Evolutionary conservation across 2,329 filamentous ascomycete species (phyloP).

Genomic region (Ascochyta viciae-villosae): DNA sequence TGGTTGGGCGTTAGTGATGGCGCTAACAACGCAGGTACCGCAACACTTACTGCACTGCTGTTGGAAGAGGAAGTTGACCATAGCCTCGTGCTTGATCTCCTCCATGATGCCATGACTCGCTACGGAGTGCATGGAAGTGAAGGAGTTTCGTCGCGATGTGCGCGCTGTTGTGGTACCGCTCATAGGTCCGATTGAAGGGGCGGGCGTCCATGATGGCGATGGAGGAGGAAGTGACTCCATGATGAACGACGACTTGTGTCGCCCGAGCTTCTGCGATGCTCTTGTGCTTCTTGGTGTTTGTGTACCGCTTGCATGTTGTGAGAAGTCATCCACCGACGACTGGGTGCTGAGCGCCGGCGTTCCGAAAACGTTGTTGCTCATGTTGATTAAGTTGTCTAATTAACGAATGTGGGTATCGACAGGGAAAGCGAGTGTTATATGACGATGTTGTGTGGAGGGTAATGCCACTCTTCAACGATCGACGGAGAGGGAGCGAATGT

Average conservation of each 20-base stretch:
- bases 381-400: neutral
- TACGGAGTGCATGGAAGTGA: conserved; percentile 20
- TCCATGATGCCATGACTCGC: conserved; percentile 50
- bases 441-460: conserved; percentile 1
- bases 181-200: conserved; percentile 14
- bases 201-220: conserved; percentile 19
- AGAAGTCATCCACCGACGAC: conserved; percentile 14
- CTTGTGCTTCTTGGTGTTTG: conserved; percentile 14
- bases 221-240: conserved; percentile 23
- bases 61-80: conserved; percentile 84
- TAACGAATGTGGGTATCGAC: conserved; percentile 2
- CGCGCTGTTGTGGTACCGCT: conserved; percentile 19
- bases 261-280: conserved; percentile 15
- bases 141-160: conserved; percentile 30
- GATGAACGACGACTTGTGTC: conserved; percentile 23
- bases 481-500: conserved; percentile 15
- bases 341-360: conserved; percentile 14
- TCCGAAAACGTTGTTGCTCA: conserved; percentile 16
- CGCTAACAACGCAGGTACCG: conserved; percentile 4
- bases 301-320: conserved; percentile 10
- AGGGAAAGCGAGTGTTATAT: conserved; percentile 7
- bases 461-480: conserved; percentile 12
- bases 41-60: conserved; percentile 67
- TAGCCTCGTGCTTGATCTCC: conserved; percentile 81
- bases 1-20: conserved; percentile 7